Evolutionary conservation across 106 monocot genomes (phyloP).

Genomic region (Vanilla planifolia): DNA sequence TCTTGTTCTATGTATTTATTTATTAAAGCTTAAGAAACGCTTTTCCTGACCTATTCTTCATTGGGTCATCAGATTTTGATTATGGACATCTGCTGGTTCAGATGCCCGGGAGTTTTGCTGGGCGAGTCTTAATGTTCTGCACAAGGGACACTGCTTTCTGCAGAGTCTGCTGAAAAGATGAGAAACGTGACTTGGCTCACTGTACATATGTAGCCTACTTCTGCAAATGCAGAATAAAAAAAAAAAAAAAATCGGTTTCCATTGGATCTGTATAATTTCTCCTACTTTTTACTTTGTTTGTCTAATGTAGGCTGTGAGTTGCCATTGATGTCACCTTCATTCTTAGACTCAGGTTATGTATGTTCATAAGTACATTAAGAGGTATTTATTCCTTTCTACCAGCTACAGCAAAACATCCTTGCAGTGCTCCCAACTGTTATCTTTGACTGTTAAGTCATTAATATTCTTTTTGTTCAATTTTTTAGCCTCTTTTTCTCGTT

Average conservation of each 20-base stretch:
- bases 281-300: too few species aligned
- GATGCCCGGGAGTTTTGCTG: neutral
- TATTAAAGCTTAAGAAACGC: neutral
- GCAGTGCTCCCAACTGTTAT: too few species aligned
- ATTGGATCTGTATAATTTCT: neutral
- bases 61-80: neutral
- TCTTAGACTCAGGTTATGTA: too few species aligned
- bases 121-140: constrained; percentile 1
- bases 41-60: neutral
- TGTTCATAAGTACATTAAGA: too few species aligned
- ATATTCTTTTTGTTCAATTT: too few species aligned
- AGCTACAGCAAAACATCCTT: too few species aligned
- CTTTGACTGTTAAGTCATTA: too few species aligned
- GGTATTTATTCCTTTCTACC: too few species aligned
- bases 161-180: neutral
- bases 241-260: too few species aligned
- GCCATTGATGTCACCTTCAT: too few species aligned
- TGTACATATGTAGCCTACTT: constrained; percentile 11
- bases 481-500: too few species aligned
- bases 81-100: neutral
- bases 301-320: too few species aligned
- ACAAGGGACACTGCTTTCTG: neutral
- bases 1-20: neutral
- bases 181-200: neutral
- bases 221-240: neutral